Base-by-base conservation (phyloP, 2,329 filamentous ascomycete species). In the Aspergillus vadensis region DNA sequence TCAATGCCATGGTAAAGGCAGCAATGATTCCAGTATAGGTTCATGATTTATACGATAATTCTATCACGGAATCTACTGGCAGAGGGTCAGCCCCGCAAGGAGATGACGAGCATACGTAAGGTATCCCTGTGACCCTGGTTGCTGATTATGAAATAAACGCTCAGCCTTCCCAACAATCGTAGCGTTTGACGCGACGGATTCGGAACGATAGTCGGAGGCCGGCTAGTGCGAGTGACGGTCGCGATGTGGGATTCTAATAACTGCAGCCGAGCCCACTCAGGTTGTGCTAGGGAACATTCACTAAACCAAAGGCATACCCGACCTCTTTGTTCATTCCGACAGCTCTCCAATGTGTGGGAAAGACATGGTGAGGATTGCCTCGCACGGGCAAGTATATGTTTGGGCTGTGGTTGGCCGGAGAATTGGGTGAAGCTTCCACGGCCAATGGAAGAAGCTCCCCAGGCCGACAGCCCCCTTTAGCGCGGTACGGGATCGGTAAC, bases 101-200 rank as follows among this genome's bases (percentile, higher is more conserved):
- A 17, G 47, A 30, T 17, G 15, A 12, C 25, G 14, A 12, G 15
- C 15, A 27, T 17, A 36, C 32, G 12, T 36, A 36, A 36, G 12
- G 32, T 36, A 30, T n/a, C 14, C 69, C 67, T 1, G 53, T 73
- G 5, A 61, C 74, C 4, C 60, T 71, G 3, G 72, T 74, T 25
- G 67, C 70, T 5, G 70, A 73, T 36, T 36, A 36, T 52, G 72
- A 72, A 50, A 61, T 73, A 25, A 72, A 73, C 54, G 62, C 62
- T 14, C 38, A 63, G 17, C 66, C 30, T 19, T 10, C 12, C 32
- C 15, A 14, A 10, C 25, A 55, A 27, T 51, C 5, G 15, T 17
- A 38, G 25, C 44, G 54, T 14, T n/a, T 56, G 58, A 53, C 36
- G 30, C 7, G 36, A 23, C 6, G 52, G 56, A n/a, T 60, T 56